Evolutionary conservation across 176 grass and related monocot genomes (phyloP).

Genomic region (Elaeis guineensis): DNA sequence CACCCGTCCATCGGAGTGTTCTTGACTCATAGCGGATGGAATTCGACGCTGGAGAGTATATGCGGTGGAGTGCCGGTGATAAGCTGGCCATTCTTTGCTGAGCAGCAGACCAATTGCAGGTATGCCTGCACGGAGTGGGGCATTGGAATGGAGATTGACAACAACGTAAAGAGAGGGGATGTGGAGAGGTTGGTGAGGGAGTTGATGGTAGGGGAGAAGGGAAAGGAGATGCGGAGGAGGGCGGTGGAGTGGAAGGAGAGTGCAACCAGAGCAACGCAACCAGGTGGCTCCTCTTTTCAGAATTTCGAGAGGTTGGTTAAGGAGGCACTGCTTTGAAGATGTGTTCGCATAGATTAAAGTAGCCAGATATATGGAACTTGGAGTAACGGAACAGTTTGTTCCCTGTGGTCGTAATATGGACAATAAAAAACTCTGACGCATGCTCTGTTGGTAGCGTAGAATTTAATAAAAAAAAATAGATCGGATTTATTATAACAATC

Average conservation of each 20-base stretch:
- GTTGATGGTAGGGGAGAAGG: slow-evolving; percentile 9
- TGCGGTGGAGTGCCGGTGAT: slow-evolving; percentile 11
- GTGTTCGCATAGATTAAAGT: too few relatives aligned
- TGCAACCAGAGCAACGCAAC: not conserved
- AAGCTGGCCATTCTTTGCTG: slow-evolving; percentile 15
- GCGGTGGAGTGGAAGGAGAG: not conserved
- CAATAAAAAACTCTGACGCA: too few relatives aligned
- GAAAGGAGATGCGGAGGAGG: slow-evolving; percentile 10
- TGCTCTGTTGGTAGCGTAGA: too few relatives aligned
- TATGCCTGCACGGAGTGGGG: slow-evolving; percentile 19
- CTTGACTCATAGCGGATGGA: slow-evolving; percentile 19
- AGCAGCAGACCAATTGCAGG: slow-evolving; percentile 20
- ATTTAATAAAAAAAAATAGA: too few relatives aligned
- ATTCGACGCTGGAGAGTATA: slow-evolving; percentile 13
- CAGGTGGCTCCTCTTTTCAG: not conserved
- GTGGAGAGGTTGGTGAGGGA: slow-evolving; percentile 6
- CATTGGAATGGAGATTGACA: slow-evolving; percentile 17
- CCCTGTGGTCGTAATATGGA: too few relatives aligned
- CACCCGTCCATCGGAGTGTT: slow-evolving; percentile 1
- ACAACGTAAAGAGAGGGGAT: slow-evolving; percentile 4
- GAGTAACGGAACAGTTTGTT: too few relatives aligned
- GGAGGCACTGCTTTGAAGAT: not conserved
- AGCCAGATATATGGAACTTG: too few relatives aligned
- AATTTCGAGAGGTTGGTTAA: not conserved
- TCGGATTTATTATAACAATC: too few relatives aligned